Evolutionary conservation across 225 moss, liverwort and hornwort genomes (phyloP).

Genomic region (Bryum argenteum): DNA sequence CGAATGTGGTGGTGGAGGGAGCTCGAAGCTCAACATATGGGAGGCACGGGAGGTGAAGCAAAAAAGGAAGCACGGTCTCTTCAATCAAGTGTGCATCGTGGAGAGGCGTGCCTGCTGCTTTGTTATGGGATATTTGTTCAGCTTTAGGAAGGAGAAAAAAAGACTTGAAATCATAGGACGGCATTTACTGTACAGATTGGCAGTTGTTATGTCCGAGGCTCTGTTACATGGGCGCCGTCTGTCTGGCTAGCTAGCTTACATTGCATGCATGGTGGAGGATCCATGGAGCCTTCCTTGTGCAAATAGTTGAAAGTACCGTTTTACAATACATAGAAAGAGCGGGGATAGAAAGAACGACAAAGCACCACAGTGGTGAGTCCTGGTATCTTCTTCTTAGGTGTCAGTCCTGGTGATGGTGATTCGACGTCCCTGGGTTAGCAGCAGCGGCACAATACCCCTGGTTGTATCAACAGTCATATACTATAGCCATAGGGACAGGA

Average conservation of each 20-base stretch:
- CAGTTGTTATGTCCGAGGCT: conserved; percentile 16
- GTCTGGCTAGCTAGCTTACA: conserved; percentile 24
- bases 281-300: neutral
- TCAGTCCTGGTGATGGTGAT: conserved; percentile 13
- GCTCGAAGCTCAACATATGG: conserved; percentile 24
- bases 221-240: conserved; percentile 30
- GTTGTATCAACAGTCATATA: conserved; percentile 1
- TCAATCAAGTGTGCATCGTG: conserved; percentile 47
- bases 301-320: conserved; percentile 2
- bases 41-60: conserved; percentile 32
- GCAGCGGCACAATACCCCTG: conserved; percentile 24
- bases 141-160: conserved; percentile 29
- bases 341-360: conserved; percentile 36
- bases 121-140: conserved; percentile 33
- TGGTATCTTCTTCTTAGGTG: conserved; percentile 32
- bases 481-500: conserved; percentile 35
- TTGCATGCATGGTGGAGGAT: conserved; percentile 23
- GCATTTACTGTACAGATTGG: conserved; percentile 32
- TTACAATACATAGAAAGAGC: conserved; percentile 33
- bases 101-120: conserved; percentile 31
- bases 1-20: conserved; percentile 30
- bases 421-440: conserved; percentile 32
- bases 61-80: conserved; percentile 36
- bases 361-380: conserved; percentile 35
- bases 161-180: conserved; percentile 30